A percentile compares a stretch with the other conserved stretches of the same genome.
Evolutionary conservation across 345 rosid genomes (phyloP).

Genomic region (Salix viminalis): DNA sequence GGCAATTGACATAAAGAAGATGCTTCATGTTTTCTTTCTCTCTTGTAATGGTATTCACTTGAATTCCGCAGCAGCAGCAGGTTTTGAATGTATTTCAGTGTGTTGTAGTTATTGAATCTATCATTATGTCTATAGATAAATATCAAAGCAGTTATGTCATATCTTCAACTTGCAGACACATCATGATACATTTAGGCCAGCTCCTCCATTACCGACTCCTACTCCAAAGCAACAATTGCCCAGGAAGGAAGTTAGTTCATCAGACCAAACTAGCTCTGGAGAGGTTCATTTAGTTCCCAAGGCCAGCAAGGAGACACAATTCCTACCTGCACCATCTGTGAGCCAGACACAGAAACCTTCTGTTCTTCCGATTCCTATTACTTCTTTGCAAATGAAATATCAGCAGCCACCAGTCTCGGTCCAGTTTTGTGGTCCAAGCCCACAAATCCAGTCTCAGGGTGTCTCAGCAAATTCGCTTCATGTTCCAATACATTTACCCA

Average conservation of each 20-base stretch:
- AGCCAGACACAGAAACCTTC: constrained; percentile 59
- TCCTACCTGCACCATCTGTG: constrained; percentile 36
- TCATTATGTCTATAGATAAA: not conserved
- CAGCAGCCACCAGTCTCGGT: constrained; percentile 66
- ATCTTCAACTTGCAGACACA: constrained; percentile 55
- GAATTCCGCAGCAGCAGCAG: no score
- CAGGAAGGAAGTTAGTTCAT: constrained; percentile 41
- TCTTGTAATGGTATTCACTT: not conserved
- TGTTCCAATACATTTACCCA: constrained; percentile 56
- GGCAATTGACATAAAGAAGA: not conserved
- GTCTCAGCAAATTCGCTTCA: constrained; percentile 54
- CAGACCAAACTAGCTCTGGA: constrained; percentile 41
- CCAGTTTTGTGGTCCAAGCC: constrained; percentile 65
- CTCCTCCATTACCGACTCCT: constrained; percentile 50
- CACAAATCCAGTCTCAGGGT: constrained; percentile 73
- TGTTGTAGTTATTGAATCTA: not conserved
- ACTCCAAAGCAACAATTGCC: constrained; percentile 48
- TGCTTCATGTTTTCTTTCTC: not conserved
- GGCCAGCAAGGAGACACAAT: constrained; percentile 54
- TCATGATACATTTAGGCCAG: constrained; percentile 50
- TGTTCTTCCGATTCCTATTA: constrained; percentile 45
- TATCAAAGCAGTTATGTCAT: not conserved
- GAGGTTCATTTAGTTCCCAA: constrained; percentile 43
- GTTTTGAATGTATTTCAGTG: not conserved
- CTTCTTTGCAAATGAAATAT: constrained; percentile 64